Conservation (phyloP, 768 basidiomycete species). For the Mycena polygramma region DNA sequence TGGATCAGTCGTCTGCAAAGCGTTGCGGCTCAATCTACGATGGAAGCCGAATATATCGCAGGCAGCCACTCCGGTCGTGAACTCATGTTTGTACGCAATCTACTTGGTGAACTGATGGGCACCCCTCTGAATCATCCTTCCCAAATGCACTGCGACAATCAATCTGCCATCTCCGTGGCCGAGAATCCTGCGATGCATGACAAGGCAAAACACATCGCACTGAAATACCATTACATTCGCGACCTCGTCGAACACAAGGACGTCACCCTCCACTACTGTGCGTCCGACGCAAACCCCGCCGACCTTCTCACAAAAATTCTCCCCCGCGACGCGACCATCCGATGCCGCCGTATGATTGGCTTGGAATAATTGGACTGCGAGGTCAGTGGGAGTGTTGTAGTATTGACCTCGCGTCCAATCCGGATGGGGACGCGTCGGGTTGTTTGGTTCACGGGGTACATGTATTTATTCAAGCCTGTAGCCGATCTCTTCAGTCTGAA, state of each 20-base stretch:
- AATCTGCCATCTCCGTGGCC: not conserved
- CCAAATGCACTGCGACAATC: slow-evolving; percentile 2
- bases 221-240: not conserved
- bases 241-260: not conserved
- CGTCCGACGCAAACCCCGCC: not conserved
- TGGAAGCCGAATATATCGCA: not conserved
- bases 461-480: too few relatives aligned
- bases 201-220: slow-evolving; percentile 3
- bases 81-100: not conserved
- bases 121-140: not conserved
- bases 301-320: slow-evolving; percentile 10
- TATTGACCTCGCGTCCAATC: slow-evolving; percentile 8
- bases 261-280: slow-evolving; percentile 1
- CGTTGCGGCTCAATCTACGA: slow-evolving; percentile 1
- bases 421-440: not conserved
- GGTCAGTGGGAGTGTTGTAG: slow-evolving; percentile 16
- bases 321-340: not conserved
- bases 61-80: not conserved
- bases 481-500: too few relatives aligned
- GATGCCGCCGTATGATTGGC: not conserved
- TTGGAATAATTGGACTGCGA: not conserved
- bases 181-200: slow-evolving; percentile 1
- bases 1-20: slow-evolving; percentile 3
- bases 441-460: slow-evolving; percentile 2
- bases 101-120: not conserved